Conservation (phyloP, 2,329 filamentous ascomycete genomes). For the Penicillium sp. region DNA sequence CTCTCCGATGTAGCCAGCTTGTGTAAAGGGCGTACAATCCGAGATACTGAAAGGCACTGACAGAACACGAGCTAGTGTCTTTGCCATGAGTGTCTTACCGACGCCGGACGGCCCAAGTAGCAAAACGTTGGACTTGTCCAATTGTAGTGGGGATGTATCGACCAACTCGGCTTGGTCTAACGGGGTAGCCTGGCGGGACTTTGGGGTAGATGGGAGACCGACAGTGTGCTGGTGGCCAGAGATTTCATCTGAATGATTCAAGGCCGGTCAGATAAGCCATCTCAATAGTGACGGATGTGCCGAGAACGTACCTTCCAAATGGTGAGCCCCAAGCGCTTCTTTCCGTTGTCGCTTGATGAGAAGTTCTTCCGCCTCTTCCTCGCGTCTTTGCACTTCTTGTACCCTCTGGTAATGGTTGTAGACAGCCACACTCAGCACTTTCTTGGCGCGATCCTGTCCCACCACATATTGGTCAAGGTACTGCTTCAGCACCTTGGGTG, state of each 20-base stretch:
- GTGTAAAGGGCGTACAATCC: constrained; percentile 92
- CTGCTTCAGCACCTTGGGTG: constrained; percentile 69
- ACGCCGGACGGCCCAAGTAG: constrained; percentile 89
- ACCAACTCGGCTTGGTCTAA: constrained; percentile 42
- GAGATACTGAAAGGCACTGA: constrained; percentile 94
- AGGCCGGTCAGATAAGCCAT: neutral
- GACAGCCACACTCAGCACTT: constrained; percentile 84
- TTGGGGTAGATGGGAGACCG: constrained; percentile 31
- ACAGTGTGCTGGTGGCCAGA: constrained; percentile 57
- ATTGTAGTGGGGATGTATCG: constrained; percentile 60
- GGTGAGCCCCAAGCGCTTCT: constrained; percentile 65
- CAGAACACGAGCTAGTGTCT: constrained; percentile 85
- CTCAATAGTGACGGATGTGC: neutral
- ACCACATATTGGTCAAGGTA: constrained; percentile 95
- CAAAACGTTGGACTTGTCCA: constrained; percentile 94
- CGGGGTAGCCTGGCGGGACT: constrained; percentile 19
- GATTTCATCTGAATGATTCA: constrained; percentile 51
- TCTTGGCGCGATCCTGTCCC: constrained; percentile 87
- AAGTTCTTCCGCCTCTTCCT: constrained; percentile 73
- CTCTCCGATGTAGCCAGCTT: constrained; percentile 95
- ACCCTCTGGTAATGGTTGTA: constrained; percentile 96
- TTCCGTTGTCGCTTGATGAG: constrained; percentile 66
- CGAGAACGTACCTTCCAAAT: constrained; percentile 65
- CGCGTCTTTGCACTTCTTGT: constrained; percentile 66
- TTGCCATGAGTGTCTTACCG: constrained; percentile 89